These are phyloP conservation scores for Sicyos edulis DNA, from an alignment of 306 rosid genomes.

Conservation along the genomic window DNA sequence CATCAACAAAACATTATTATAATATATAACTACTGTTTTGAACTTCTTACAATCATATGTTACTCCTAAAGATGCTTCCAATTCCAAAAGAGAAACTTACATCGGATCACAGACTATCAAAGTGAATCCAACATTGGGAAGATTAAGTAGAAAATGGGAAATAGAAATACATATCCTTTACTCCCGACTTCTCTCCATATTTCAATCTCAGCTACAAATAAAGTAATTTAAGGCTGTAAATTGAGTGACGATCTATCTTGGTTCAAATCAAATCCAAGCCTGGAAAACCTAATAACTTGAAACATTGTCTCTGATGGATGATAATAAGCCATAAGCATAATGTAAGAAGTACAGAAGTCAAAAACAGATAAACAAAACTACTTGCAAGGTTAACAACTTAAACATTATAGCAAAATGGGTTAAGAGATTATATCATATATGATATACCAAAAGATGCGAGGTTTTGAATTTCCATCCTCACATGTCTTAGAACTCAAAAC, in stretches of 20 bases:
- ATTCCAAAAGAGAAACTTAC: not conserved
- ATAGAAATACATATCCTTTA: not conserved
- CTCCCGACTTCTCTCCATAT: not conserved
- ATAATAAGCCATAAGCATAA: not conserved
- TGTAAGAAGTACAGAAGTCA: not conserved
- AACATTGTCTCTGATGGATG: not conserved
- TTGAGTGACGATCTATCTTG: not conserved
- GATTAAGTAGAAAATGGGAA: not conserved
- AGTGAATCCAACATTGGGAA: not conserved
- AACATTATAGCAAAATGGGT: not conserved
- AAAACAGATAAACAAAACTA: not conserved
- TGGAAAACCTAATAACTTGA: not conserved
- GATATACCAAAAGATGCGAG: not conserved
- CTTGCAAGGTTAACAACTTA: not conserved
- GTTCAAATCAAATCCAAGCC: too few species aligned
- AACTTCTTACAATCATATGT: not conserved
- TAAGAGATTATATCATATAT: not conserved
- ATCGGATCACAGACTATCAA: not conserved
- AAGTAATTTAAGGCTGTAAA: not conserved
- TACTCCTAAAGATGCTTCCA: slow-evolving; percentile 6
- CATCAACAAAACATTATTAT: too few species aligned
- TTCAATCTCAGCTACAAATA: not conserved
- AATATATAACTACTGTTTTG: not conserved
- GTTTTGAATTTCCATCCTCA: too few species aligned
- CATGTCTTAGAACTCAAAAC: not conserved